These are phyloP conservation scores for Lepiota subincarnata DNA, from an alignment of 768 basidiomycete genomes.

Conservation along the genomic window DNA sequence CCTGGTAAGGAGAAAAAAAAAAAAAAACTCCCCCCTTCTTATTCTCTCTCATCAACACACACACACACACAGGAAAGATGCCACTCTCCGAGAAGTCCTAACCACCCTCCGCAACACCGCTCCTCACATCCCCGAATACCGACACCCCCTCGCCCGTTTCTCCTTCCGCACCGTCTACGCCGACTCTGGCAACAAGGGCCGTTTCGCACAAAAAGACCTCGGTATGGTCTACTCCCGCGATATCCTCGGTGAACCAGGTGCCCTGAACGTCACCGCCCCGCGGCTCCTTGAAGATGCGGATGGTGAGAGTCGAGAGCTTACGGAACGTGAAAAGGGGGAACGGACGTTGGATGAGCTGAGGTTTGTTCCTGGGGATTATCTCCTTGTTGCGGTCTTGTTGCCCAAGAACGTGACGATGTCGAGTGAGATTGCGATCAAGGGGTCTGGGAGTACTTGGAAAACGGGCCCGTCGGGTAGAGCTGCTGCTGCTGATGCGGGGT, in stretches of 20 bases:
- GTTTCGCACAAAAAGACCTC: conserved; percentile 72
- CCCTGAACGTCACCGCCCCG: conserved; percentile 51
- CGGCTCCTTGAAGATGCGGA: conserved; percentile 54
- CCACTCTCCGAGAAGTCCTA: conserved; percentile 74
- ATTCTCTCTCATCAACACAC: neutral
- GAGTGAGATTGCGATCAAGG: conserved; percentile 52
- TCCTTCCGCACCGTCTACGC: conserved; percentile 78
- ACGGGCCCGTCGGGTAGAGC: conserved; percentile 16
- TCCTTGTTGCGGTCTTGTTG: conserved; percentile 69
- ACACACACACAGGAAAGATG: conserved; percentile 62
- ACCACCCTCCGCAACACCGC: conserved; percentile 72
- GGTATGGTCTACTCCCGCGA: conserved; percentile 82
- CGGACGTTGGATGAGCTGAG: conserved; percentile 75
- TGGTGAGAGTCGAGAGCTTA: neutral
- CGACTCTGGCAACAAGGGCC: conserved; percentile 67
- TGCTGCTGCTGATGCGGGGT: conserved; percentile 11
- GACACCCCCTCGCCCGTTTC: conserved; percentile 79
- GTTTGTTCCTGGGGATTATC: conserved; percentile 78
- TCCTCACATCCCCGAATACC: conserved; percentile 65
- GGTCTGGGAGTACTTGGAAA: conserved; percentile 29
- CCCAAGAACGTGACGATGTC: conserved; percentile 60
- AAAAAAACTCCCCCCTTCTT: conserved; percentile 12
- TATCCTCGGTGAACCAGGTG: conserved; percentile 76
- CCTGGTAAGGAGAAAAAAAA: conserved; percentile 45
- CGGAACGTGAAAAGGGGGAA: conserved; percentile 51